Evolutionary conservation across 768 basidiomycete species (phyloP).

Genomic region (Leccinum fibrillosum): DNA sequence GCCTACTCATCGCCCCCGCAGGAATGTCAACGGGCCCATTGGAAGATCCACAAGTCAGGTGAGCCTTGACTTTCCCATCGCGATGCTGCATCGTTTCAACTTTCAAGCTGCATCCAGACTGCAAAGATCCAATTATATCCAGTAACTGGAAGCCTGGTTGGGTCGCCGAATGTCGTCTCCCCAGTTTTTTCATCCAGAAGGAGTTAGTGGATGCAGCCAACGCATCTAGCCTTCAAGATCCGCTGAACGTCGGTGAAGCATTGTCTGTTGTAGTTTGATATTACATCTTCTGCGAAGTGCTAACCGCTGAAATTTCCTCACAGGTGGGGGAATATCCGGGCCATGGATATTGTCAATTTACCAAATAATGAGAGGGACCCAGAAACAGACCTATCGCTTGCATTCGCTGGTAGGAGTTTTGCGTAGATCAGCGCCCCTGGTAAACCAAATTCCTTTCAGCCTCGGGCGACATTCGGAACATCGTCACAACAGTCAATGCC

Average conservation of each 20-base stretch:
- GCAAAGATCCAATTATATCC: constrained; percentile 21
- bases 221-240: constrained; percentile 16
- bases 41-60: constrained; percentile 39
- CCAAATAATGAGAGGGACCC: constrained; percentile 19
- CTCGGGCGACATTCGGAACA: constrained; percentile 48
- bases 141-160: constrained; percentile 21
- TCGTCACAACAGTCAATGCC: constrained; percentile 42
- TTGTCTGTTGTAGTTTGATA: constrained; percentile 12
- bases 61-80: neutral
- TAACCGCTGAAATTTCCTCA: neutral
- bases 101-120: constrained; percentile 11
- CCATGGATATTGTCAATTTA: constrained; percentile 31
- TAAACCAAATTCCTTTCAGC: constrained; percentile 27
- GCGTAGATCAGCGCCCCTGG: neutral
- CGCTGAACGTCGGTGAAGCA: constrained; percentile 25
- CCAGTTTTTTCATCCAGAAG: constrained; percentile 13
- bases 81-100: neutral
- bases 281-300: neutral
- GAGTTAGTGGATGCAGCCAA: constrained; percentile 2
- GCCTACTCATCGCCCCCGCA: constrained; percentile 6
- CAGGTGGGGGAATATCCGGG: constrained; percentile 36
- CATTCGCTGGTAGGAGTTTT: constrained; percentile 21
- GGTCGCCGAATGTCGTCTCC: constrained; percentile 17
- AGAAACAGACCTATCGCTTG: constrained; percentile 22
- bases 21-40: constrained; percentile 44